Percentiles rank a stretch among this genome's conserved stretches.
Evolutionary conservation across 192 early-diverging fungal species (phyloP).

Genomic region (Coemansia sp.): DNA sequence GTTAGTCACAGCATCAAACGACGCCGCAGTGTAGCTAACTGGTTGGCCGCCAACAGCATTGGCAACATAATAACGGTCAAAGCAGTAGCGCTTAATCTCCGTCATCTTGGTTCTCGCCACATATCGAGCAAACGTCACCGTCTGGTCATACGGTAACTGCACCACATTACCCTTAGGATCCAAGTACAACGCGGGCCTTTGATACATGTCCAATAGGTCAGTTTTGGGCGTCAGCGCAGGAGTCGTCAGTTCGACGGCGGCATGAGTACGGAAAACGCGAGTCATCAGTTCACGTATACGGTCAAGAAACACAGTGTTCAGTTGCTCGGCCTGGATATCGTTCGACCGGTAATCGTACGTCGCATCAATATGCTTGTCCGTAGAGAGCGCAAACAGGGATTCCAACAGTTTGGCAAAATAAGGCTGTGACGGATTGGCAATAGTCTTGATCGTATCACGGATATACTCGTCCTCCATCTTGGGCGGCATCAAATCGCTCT

Average conservation of each 20-base stretch:
- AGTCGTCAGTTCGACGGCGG: slow-evolving; percentile 78
- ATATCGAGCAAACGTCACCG: slow-evolving; percentile 88
- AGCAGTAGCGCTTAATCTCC: slow-evolving; percentile 81
- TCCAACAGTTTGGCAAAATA: slow-evolving; percentile 83
- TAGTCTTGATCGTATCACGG: slow-evolving; percentile 85
- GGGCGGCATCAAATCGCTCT: slow-evolving; percentile 80
- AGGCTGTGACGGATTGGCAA: slow-evolving; percentile 85
- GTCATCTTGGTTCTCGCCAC: slow-evolving; percentile 73
- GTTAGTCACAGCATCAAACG: slow-evolving; percentile 89
- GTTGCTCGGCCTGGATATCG: slow-evolving; percentile 58
- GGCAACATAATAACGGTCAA: slow-evolving; percentile 82
- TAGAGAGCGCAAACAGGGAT: slow-evolving; percentile 74
- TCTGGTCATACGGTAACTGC: slow-evolving; percentile 87
- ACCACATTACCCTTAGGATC: slow-evolving; percentile 83
- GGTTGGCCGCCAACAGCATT: slow-evolving; percentile 88
- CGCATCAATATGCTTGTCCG: slow-evolving; percentile 86
- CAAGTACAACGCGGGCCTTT: slow-evolving; percentile 76
- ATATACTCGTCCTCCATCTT: slow-evolving; percentile 88
- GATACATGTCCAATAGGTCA: slow-evolving; percentile 59
- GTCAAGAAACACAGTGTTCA: slow-evolving; percentile 69
- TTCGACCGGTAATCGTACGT: slow-evolving; percentile 81
- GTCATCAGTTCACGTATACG: slow-evolving; percentile 72
- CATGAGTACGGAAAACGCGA: slow-evolving; percentile 81
- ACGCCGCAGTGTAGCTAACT: slow-evolving; percentile 71
- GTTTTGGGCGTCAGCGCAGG: slow-evolving; percentile 84